Base-by-base conservation (phyloP, 192 early-diverging fungal genomes). In the Backusella macrospora region DNA sequence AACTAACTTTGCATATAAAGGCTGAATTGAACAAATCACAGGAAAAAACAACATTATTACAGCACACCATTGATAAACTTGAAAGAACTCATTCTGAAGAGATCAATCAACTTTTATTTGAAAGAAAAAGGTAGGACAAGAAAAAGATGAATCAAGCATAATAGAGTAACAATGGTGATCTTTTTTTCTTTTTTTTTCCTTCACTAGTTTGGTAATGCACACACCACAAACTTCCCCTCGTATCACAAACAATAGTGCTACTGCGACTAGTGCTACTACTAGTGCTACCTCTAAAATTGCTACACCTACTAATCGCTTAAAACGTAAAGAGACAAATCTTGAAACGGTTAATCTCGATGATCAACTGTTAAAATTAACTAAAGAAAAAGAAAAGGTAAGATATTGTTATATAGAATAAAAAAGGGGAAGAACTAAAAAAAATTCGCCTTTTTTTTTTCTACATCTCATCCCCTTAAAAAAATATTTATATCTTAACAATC, bases 321-420 rank as follows among this genome's bases (percentile, higher is more conserved):
- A 59, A 59, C 52, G 52, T 3, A 59, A 59, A 59, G 65, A 66
- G 23, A 39, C 65, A 66, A 43, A 66, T 66, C n/a, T 66, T 21
- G 65, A 66, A 43, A 66, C 65, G 5, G 65, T 39, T 26, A 80
- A 84, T 59, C 68, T 86, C 34, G 79, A 81, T 47, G 78, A 71
- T n/a, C 78, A 83, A 26, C 63, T 86, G 55, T 76, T 80, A n/a
- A 45, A 64, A 10, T 26, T 86, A 44, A 74, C 81, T n/a, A 81
- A 86, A 42, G 78, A 86, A 65, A 86, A 86, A 55, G 82, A 75
- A 72, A 67, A 55, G 68, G 70, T n/a, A n/a, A n/a, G n/a, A n/a
- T n/a, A n/a, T n/a, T n/a, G n/a, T n/a, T n/a, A n/a, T n/a, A n/a
- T 67, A 43, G 14, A 34, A 6, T 62, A 72, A 44, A 55, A 55